Conservation (phyloP, 768 basidiomycete species). For the Lactarius quietus region DNA sequence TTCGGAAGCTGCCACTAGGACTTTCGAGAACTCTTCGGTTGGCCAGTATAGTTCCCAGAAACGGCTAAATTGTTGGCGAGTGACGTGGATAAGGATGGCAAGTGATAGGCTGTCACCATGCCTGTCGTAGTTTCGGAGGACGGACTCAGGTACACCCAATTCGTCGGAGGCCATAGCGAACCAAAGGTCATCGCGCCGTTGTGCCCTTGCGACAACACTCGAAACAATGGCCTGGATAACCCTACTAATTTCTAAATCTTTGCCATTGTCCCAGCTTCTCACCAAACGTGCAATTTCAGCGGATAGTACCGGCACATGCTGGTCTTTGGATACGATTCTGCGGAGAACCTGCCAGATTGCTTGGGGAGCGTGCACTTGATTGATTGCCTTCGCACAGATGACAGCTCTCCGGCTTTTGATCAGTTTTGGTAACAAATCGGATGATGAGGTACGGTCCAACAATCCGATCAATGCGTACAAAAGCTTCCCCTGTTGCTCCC, state of each 20-base stretch:
- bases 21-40: neutral
- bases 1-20: neutral
- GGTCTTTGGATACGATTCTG: neutral
- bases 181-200: too few relatives aligned
- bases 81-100: neutral
- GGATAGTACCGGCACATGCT: neutral
- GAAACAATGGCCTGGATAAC: neutral
- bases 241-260: neutral
- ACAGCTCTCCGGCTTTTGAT: too few relatives aligned
- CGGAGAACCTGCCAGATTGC: too few relatives aligned
- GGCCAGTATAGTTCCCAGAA: neutral
- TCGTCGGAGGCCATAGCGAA: neutral
- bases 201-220: too few relatives aligned
- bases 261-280: neutral
- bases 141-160: neutral
- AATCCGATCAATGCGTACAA: too few relatives aligned
- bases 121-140: neutral
- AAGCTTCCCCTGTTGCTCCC: too few relatives aligned
- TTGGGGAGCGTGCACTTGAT: too few relatives aligned
- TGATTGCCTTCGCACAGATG: too few relatives aligned
- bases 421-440: too few relatives aligned
- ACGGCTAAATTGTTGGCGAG: neutral
- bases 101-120: neutral
- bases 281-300: neutral
- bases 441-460: too few relatives aligned